phyloP scores from a whole-genome alignment of 352 stramenopile species.

The Phytopythium montanum region DNA sequence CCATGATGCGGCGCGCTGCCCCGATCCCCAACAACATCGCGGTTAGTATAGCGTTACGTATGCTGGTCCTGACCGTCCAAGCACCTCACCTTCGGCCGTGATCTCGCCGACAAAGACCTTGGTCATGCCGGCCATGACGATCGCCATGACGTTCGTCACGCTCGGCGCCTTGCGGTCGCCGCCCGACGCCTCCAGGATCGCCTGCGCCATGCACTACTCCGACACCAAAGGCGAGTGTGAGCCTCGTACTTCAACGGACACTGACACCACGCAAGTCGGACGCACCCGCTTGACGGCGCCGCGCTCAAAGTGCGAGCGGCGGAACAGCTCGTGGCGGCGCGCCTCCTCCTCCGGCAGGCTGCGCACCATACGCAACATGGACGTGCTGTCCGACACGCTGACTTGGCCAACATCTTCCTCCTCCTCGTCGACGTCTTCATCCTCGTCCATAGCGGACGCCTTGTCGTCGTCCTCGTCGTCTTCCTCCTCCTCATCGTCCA shows the following conservation, averaged over 20 bases:
- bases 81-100: conserved; percentile 56
- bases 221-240: background rate
- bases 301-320: conserved; percentile 80
- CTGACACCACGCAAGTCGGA: background rate
- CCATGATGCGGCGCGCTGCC: conserved; percentile 76
- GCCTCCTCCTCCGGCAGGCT: conserved; percentile 60
- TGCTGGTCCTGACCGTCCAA: background rate
- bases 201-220: conserved; percentile 69
- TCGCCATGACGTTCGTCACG: conserved; percentile 84
- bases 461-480: conserved; percentile 31
- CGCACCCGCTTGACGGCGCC: conserved; percentile 72
- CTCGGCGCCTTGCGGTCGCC: conserved; percentile 48
- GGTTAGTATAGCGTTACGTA: background rate
- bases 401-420: conserved; percentile 7
- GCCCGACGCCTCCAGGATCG: conserved; percentile 60
- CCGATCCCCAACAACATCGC: background rate
- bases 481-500: conserved; percentile 34
- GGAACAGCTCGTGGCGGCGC: conserved; percentile 76
- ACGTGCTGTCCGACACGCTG: conserved; percentile 49
- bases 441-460: conserved; percentile 11
- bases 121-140: conserved; percentile 86
- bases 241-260: background rate
- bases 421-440: conserved; percentile 5
- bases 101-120: conserved; percentile 83
- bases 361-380: conserved; percentile 77